These are phyloP conservation scores for Penicillium parvum DNA, from an alignment of 495 filamentous ascomycete species.

Conservation along the genomic window DNA sequence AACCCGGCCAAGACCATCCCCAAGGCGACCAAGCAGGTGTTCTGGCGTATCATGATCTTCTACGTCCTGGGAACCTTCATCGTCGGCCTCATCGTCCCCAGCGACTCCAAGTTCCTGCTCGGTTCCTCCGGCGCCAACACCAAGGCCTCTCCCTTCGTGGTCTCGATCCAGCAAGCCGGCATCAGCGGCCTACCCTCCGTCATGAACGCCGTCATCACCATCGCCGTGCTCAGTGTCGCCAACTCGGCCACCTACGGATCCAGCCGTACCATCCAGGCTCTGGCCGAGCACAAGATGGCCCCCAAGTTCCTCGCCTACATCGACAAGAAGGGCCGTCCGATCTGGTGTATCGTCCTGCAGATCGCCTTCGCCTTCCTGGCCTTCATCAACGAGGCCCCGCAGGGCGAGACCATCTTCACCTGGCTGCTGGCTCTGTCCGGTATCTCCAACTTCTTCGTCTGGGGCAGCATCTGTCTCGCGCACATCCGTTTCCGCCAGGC, in stretches of 20 bases:
- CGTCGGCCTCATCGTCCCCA: constrained; percentile 66
- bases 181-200: constrained; percentile 63
- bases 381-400: constrained; percentile 47
- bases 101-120: constrained; percentile 43
- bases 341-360: constrained; percentile 50
- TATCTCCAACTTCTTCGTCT: constrained; percentile 64
- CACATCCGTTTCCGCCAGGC: constrained; percentile 71
- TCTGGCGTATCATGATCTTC: constrained; percentile 72
- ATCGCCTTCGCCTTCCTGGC: constrained; percentile 52
- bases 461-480: constrained; percentile 65
- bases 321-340: constrained; percentile 54
- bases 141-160: constrained; percentile 68
- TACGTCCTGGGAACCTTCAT: constrained; percentile 72
- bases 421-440: constrained; percentile 71
- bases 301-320: constrained; percentile 54
- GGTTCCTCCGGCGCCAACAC: constrained; percentile 42
- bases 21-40: constrained; percentile 67
- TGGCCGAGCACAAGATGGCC: constrained; percentile 53
- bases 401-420: constrained; percentile 38
- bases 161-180: constrained; percentile 63
- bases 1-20: constrained; percentile 64
- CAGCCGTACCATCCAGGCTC: constrained; percentile 60
- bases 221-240: constrained; percentile 63
- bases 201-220: constrained; percentile 70
- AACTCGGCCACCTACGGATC: constrained; percentile 61